Conservation (phyloP, 495 filamentous ascomycete genomes). For the Geoglossum glabrum region DNA sequence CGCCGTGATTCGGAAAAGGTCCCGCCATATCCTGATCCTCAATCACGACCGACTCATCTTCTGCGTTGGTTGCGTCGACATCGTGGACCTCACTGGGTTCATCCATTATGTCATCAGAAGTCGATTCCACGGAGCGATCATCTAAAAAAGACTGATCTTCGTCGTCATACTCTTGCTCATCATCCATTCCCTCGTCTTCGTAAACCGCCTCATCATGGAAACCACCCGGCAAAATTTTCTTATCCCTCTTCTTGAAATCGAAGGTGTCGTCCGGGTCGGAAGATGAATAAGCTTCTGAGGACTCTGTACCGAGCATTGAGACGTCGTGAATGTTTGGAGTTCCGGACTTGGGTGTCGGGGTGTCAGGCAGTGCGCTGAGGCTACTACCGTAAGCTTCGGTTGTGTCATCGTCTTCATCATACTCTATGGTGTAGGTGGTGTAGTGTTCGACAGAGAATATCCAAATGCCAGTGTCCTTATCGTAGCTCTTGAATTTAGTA, state of each 20-base stretch:
- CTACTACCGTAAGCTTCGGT: conserved; percentile 25
- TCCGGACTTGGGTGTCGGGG: conserved; percentile 31
- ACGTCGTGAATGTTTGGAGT: conserved; percentile 12
- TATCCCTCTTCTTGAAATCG: conserved; percentile 46
- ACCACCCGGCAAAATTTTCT: conserved; percentile 44
- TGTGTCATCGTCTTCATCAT: conserved; percentile 53
- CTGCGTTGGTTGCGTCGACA: conserved; percentile 36
- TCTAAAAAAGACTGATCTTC: conserved; percentile 65
- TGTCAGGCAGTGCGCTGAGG: conserved; percentile 38
- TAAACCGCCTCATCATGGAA: conserved; percentile 36
- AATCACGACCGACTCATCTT: conserved; percentile 42
- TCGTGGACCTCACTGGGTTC: conserved; percentile 36
- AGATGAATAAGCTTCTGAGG: conserved; percentile 9
- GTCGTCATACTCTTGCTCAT: conserved; percentile 14
- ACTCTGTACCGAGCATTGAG: conserved; percentile 13
- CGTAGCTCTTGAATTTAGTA: conserved; percentile 64
- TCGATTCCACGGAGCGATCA: conserved; percentile 67
- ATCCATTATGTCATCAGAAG: conserved; percentile 43
- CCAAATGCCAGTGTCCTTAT: conserved; percentile 64
- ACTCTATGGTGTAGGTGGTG: conserved; percentile 83
- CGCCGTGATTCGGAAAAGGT: conserved; percentile 43
- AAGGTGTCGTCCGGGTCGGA: conserved; percentile 59
- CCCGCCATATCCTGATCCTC: conserved; percentile 63
- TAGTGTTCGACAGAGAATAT: conserved; percentile 83
- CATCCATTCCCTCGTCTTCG: conserved; percentile 24